A percentile compares a stretch with the other conserved stretches of the same genome.
These are phyloP conservation scores for Talaromyces liani DNA, from an alignment of 495 filamentous ascomycete species.

Conservation along the genomic window DNA sequence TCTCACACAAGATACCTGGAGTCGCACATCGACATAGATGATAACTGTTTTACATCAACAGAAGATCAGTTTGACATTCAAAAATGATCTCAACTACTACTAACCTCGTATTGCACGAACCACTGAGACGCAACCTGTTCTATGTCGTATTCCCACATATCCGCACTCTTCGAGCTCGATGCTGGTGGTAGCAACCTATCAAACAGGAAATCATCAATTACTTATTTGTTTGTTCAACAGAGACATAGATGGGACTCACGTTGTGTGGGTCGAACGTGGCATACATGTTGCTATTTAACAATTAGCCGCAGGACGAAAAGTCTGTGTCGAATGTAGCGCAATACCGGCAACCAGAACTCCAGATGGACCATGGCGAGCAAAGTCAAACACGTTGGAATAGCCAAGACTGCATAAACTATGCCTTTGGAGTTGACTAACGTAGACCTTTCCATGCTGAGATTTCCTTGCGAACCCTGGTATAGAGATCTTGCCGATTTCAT, in stretches of 20 bases:
- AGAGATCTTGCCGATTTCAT: slow-evolving; percentile 20
- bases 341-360: slow-evolving; percentile 32
- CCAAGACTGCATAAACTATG: slow-evolving; percentile 28
- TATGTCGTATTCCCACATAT: background rate
- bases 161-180: background rate
- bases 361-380: slow-evolving; percentile 27
- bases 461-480: background rate
- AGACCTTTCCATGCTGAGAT: slow-evolving; percentile 20
- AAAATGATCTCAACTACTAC: background rate
- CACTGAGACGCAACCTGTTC: background rate
- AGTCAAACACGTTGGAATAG: slow-evolving; percentile 27
- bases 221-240: background rate
- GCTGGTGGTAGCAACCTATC: background rate
- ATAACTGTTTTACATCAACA: slow-evolving; percentile 18
- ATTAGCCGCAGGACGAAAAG: background rate
- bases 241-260: background rate
- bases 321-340: slow-evolving; percentile 2
- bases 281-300: background rate
- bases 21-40: slow-evolving; percentile 33
- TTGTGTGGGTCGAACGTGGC: background rate
- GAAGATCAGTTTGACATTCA: background rate
- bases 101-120: background rate
- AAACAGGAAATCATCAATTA: background rate
- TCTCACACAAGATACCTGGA: slow-evolving; percentile 32
- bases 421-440: slow-evolving; percentile 26